Evolutionary conservation across 179 eudicot species (phyloP).

Genomic region (Dionaea muscipula): DNA sequence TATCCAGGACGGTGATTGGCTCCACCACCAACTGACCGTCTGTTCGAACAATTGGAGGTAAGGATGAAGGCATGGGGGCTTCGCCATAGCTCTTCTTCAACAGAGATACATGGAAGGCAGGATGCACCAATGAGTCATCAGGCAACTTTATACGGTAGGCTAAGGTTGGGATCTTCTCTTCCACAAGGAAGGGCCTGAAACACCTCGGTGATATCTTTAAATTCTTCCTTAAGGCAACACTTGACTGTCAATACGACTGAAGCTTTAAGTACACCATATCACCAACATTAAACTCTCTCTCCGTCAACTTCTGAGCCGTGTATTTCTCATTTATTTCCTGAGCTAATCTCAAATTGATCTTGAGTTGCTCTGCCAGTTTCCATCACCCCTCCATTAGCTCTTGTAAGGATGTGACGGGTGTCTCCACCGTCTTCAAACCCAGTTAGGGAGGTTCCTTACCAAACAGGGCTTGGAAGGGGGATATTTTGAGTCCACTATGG

Average conservation of each 20-base stretch:
- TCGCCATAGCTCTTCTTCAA: too few relatives aligned
- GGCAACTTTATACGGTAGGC: neutral
- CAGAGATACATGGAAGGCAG: too few relatives aligned
- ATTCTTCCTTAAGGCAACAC: neutral
- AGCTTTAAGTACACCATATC: constrained; percentile 1
- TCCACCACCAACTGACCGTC: too few relatives aligned
- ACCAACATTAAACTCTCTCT: neutral
- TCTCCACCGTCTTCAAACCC: neutral
- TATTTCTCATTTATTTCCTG: neutral
- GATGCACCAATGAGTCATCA: too few relatives aligned
- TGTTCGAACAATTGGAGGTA: too few relatives aligned
- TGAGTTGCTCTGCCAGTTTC: too few relatives aligned
- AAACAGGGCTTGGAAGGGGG: neutral
- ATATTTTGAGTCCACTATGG: neutral
- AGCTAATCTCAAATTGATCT: neutral
- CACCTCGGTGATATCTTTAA: neutral
- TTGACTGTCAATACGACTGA: neutral
- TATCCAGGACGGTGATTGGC: too few relatives aligned
- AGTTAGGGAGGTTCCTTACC: too few relatives aligned
- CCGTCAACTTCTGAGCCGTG: neutral
- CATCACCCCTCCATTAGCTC: too few relatives aligned
- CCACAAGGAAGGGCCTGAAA: neutral
- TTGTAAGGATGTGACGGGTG: too few relatives aligned
- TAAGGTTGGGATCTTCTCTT: neutral
- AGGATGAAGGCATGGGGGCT: too few relatives aligned